Conservation (phyloP, 441 rosid genomes). For the Iberis amara region DNA sequence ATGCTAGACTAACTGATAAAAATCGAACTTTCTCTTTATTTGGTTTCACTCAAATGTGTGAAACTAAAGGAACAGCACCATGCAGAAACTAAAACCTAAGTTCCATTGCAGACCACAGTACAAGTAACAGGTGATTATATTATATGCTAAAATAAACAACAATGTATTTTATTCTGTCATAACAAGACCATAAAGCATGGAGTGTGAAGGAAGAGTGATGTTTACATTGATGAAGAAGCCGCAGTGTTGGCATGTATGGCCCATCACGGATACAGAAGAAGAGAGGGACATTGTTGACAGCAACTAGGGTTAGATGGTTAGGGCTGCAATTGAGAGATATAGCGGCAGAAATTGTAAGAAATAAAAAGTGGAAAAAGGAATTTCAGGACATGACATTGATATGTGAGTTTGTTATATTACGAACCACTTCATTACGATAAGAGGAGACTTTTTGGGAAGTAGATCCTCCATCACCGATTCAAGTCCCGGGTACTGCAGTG, state of each 20-base stretch:
- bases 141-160: neutral
- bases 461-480: slow-evolving; percentile 90
- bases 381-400: slow-evolving; percentile 6
- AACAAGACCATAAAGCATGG: slow-evolving; percentile 11
- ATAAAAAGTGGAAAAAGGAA: neutral
- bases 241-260: slow-evolving; percentile 95
- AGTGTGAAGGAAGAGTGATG: slow-evolving; percentile 19
- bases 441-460: slow-evolving; percentile 87
- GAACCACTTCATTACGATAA: slow-evolving; percentile 85
- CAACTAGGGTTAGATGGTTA: slow-evolving; percentile 83
- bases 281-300: slow-evolving; percentile 83
- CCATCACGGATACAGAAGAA: slow-evolving; percentile 96
- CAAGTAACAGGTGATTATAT: slow-evolving; percentile 5
- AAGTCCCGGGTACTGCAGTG: slow-evolving; percentile 82
- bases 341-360: neutral
- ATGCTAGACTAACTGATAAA: slow-evolving; percentile 9
- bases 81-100: neutral
- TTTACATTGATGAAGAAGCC: slow-evolving; percentile 89
- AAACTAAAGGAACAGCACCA: neutral
- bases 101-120: slow-evolving; percentile 8
- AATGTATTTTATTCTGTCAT: neutral
- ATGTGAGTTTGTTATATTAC: slow-evolving; percentile 22
- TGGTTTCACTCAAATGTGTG: neutral
- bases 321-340: slow-evolving; percentile 51
- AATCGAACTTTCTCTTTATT: neutral